Conservation (phyloP, 164 flowering plant genomes). For the Paratinospora sagittata region DNA sequence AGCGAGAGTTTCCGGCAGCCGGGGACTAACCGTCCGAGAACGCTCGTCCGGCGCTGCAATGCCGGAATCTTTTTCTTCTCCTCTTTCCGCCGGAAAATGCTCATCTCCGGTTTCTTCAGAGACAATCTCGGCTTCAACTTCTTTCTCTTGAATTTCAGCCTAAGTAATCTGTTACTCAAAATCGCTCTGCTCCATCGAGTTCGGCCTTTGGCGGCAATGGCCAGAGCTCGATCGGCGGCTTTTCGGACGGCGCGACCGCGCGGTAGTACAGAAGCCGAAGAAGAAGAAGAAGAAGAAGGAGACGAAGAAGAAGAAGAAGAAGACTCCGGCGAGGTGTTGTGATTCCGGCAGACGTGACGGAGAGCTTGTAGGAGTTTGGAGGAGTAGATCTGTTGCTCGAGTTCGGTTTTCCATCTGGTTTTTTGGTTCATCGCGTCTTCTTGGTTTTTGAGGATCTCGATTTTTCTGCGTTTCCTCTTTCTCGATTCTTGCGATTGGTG, state of each 20-base stretch:
- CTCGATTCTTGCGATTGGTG: constrained; percentile 13
- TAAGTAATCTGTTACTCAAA: constrained; percentile 43
- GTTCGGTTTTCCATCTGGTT: constrained; percentile 29
- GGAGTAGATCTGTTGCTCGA: too few relatives aligned
- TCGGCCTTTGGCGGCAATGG: constrained; percentile 58
- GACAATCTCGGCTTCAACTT: constrained; percentile 18
- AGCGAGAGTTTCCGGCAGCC: constrained; percentile 65
- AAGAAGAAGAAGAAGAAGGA: constrained; percentile 30
- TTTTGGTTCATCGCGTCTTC: neutral
- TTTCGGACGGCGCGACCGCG: constrained; percentile 51
- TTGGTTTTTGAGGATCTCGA: neutral
- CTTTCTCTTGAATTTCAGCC: constrained; percentile 44
- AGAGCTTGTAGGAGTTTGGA: too few relatives aligned
- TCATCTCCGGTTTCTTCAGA: constrained; percentile 31
- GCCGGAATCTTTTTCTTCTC: constrained; percentile 34
- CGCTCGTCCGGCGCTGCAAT: constrained; percentile 39
- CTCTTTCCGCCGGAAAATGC: constrained; percentile 25
- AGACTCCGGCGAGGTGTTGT: too few relatives aligned
- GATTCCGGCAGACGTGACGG: too few relatives aligned
- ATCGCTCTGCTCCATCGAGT: constrained; percentile 81
- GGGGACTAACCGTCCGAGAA: constrained; percentile 70
- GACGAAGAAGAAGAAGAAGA: constrained; percentile 46
- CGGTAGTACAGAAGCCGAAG: constrained; percentile 22
- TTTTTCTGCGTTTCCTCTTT: constrained; percentile 11
- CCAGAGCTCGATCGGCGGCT: constrained; percentile 61